Evolutionary conservation across 305 asterid species (phyloP).

Genomic region (Solanum hybrid): DNA sequence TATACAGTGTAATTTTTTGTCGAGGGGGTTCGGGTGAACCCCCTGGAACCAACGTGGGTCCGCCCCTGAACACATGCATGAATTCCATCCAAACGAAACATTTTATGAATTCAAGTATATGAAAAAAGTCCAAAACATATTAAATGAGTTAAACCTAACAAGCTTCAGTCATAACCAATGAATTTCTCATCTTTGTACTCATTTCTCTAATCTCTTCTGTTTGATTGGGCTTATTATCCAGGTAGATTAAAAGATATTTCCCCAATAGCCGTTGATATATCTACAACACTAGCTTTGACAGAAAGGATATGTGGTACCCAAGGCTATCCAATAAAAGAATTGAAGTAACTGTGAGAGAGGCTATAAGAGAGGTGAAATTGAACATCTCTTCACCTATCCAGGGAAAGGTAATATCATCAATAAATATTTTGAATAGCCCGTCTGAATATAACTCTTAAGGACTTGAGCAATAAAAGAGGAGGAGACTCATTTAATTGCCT

Average conservation of each 20-base stretch:
- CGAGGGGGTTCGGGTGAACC: too few species aligned
- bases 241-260: neutral
- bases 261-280: neutral
- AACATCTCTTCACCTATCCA: neutral
- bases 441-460: neutral
- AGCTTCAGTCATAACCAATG: neutral
- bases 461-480: neutral
- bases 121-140: neutral
- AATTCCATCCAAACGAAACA: neutral
- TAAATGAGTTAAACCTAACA: neutral
- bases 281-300: neutral
- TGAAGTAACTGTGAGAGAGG: neutral
- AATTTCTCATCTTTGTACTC: neutral
- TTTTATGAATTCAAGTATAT: neutral
- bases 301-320: neutral
- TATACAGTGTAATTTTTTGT: too few species aligned
- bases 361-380: neutral
- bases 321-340: neutral
- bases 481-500: neutral
- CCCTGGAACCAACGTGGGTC: too few species aligned
- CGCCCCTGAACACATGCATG: neutral
- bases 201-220: neutral
- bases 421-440: neutral
- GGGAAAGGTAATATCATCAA: neutral
- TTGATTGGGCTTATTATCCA: neutral